phyloP scores from a whole-genome alignment of 2,329 filamentous ascomycete species.

The Cryphonectria carpinicola region DNA sequence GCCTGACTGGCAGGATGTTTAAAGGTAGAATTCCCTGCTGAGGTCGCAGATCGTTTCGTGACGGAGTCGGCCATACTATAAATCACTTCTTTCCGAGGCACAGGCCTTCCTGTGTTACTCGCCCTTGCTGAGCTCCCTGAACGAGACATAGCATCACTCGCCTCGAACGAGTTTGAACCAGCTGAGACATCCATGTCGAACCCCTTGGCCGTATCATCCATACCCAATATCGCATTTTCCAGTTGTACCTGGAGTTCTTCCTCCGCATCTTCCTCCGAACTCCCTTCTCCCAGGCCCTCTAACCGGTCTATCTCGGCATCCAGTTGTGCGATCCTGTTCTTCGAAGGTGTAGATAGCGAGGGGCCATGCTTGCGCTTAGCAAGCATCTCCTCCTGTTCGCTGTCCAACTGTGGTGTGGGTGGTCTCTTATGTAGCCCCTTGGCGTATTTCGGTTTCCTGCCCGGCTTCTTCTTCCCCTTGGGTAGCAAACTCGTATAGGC shows the following conservation, averaged over 20 bases:
- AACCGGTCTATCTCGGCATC: conserved; percentile 32
- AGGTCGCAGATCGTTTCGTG: background rate
- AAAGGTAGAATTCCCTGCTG: background rate
- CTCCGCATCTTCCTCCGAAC: conserved; percentile 34
- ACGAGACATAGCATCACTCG: conserved; percentile 1
- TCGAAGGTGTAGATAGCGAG: conserved; percentile 46
- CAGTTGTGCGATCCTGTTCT: conserved; percentile 36
- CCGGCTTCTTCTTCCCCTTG: conserved; percentile 24
- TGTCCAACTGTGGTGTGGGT: conserved; percentile 23
- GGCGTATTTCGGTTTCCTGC: conserved; percentile 24
- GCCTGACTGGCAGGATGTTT: background rate
- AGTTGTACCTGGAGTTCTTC: conserved; percentile 36
- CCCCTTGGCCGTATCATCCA: conserved; percentile 15
- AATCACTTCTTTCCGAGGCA: background rate
- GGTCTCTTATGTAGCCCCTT: conserved; percentile 1
- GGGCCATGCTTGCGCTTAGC: conserved; percentile 39
- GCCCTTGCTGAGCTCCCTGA: conserved; percentile 25
- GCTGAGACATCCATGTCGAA: conserved; percentile 20
- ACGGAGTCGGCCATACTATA: background rate
- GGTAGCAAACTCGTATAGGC: background rate
- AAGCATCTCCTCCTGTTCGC: conserved; percentile 35
- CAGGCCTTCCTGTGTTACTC: conserved; percentile 22
- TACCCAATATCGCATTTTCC: conserved; percentile 25
- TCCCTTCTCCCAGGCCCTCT: conserved; percentile 8
- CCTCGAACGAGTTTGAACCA: conserved; percentile 3